These are phyloP conservation scores for Verbascum thapsus DNA, from an alignment of 257 asterid species.

Conservation along the genomic window DNA sequence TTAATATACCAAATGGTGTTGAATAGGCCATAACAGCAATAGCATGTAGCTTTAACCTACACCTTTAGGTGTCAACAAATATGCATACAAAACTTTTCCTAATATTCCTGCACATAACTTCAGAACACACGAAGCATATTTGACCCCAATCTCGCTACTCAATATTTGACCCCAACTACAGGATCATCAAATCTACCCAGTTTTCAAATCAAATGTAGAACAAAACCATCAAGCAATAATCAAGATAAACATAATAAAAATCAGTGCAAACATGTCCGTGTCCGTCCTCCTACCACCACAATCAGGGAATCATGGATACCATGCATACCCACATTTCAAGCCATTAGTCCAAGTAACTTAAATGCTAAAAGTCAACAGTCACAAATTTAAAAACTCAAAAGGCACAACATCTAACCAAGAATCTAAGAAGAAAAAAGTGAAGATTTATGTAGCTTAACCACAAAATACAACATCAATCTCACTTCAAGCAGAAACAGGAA, in stretches of 20 bases:
- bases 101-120: too few relatives aligned
- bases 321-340: neutral
- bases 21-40: too few relatives aligned
- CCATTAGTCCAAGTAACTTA: neutral
- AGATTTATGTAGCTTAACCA: neutral
- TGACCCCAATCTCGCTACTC: neutral
- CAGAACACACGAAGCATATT: neutral
- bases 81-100: too few relatives aligned
- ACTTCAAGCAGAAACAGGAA: conserved; percentile 19
- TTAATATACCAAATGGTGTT: too few relatives aligned
- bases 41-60: too few relatives aligned
- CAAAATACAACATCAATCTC: conserved; percentile 31
- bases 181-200: neutral
- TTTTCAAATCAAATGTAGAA: neutral
- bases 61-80: too few relatives aligned
- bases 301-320: conserved; percentile 1
- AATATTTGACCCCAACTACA: too few relatives aligned
- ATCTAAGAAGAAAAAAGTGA: conserved; percentile 18
- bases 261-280: conserved; percentile 1
- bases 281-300: neutral
- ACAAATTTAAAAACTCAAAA: neutral
- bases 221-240: too few relatives aligned
- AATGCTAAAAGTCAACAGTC: neutral
- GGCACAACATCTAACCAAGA: conserved; percentile 22
- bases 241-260: neutral